phyloP scores from a whole-genome alignment of 2,329 filamentous ascomycete species.

The Fusarium sp. region DNA sequence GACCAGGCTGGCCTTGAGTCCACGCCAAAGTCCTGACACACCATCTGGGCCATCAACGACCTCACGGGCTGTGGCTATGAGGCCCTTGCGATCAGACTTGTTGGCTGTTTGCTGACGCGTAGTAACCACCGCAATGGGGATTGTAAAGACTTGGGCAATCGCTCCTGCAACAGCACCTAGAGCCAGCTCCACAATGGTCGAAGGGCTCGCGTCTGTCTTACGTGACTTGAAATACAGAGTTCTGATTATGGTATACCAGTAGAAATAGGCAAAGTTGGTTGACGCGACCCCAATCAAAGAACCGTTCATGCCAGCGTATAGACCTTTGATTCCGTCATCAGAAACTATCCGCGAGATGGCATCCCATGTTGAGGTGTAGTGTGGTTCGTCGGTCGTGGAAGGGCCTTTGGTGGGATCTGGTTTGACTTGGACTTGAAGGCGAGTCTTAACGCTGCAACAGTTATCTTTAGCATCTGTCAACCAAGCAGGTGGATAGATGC shows the following conservation, averaged over 20 bases:
- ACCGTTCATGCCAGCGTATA: slow-evolving; percentile 90
- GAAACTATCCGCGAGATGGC: slow-evolving; percentile 86
- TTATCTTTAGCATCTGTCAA: neutral
- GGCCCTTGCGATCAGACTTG: slow-evolving; percentile 84
- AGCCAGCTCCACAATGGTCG: slow-evolving; percentile 83
- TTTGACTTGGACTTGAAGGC: slow-evolving; percentile 89
- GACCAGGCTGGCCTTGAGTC: slow-evolving; percentile 93
- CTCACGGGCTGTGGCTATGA: slow-evolving; percentile 88
- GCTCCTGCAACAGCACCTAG: slow-evolving; percentile 91
- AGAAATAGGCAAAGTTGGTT: slow-evolving; percentile 99
- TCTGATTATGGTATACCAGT: slow-evolving; percentile 95
- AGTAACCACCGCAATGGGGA: slow-evolving; percentile 94
- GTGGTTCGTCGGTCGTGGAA: slow-evolving; percentile 61
- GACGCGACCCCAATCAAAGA: slow-evolving; percentile 92
- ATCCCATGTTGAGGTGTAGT: slow-evolving; percentile 90
- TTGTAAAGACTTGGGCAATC: slow-evolving; percentile 93
- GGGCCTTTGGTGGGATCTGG: slow-evolving; percentile 65
- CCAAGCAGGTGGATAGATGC: neutral
- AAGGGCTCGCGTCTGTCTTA: slow-evolving; percentile 66
- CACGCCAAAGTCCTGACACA: slow-evolving; percentile 89
- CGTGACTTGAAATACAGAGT: slow-evolving; percentile 77
- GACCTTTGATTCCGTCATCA: slow-evolving; percentile 81
- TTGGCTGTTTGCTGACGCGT: slow-evolving; percentile 94
- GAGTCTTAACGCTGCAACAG: slow-evolving; percentile 84
- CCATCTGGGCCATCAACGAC: slow-evolving; percentile 93